A percentile compares a stretch with the other conserved stretches of the same genome.
Evolutionary conservation across 495 filamentous ascomycete genomes (phyloP).

Genomic region (Monascus purpureus): DNA sequence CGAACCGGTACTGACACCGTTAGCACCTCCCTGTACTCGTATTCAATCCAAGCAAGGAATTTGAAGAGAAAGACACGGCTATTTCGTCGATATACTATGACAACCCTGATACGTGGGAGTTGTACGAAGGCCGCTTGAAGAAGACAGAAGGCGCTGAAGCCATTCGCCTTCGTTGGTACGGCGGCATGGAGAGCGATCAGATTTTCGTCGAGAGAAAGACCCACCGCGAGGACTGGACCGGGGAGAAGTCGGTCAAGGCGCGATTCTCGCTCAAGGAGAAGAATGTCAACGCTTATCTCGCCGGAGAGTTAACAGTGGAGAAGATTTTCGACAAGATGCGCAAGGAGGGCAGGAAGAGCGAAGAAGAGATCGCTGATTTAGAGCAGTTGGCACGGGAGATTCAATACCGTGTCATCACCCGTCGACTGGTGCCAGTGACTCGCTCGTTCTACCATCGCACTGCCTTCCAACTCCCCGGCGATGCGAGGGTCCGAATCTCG

Average conservation of each 20-base stretch:
- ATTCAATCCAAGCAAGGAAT: slow-evolving; percentile 96
- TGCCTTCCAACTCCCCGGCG: slow-evolving; percentile 92
- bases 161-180: slow-evolving; percentile 94
- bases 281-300: slow-evolving; percentile 80
- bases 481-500: slow-evolving; percentile 91
- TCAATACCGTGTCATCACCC: slow-evolving; percentile 80
- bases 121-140: slow-evolving; percentile 87
- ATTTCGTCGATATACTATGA: slow-evolving; percentile 99
- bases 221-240: slow-evolving; percentile 97
- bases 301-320: slow-evolving; percentile 66
- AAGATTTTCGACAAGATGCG: slow-evolving; percentile 87
- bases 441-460: slow-evolving; percentile 96
- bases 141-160: slow-evolving; percentile 98
- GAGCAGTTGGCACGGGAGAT: slow-evolving; percentile 84
- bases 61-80: slow-evolving; percentile 73
- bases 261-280: slow-evolving; percentile 94
- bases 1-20: slow-evolving; percentile 1
- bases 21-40: slow-evolving; percentile 90
- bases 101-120: slow-evolving; percentile 80
- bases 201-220: slow-evolving; percentile 98
- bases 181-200: slow-evolving; percentile 83
- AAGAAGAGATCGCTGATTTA: slow-evolving; percentile 76
- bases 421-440: slow-evolving; percentile 70
- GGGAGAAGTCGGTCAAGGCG: slow-evolving; percentile 96
- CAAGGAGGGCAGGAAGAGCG: slow-evolving; percentile 82